phyloP scores from a whole-genome alignment of 768 basidiomycete genomes.

The Jaapia argillacea region DNA sequence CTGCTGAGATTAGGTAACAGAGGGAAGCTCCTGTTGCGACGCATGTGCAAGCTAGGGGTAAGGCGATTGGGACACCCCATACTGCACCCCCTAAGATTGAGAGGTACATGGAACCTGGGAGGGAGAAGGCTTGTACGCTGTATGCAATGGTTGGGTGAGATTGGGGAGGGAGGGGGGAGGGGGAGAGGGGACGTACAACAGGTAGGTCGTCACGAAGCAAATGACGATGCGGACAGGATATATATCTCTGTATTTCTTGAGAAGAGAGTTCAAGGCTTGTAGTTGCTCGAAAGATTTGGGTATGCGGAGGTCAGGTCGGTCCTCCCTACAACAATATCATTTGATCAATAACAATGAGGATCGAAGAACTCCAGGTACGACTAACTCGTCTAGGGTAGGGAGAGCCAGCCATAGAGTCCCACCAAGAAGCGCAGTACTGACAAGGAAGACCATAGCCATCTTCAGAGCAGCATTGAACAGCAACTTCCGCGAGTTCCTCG shows the following conservation, averaged over 20 bases:
- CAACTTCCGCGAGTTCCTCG: conserved; percentile 33
- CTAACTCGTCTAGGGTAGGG: conserved; percentile 71
- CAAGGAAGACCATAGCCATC: conserved; percentile 68
- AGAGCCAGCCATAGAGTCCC: conserved; percentile 74
- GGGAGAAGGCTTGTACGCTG: conserved; percentile 92
- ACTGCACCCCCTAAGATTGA: conserved; percentile 94
- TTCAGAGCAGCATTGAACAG: conserved; percentile 77
- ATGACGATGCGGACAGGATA: conserved; percentile 80
- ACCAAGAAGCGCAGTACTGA: conserved; percentile 62
- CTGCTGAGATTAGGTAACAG: conserved; percentile 88
- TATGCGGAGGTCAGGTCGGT: conserved; percentile 67
- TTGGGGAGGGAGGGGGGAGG: conserved; percentile 2
- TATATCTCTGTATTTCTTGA: conserved; percentile 88
- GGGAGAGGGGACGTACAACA: conserved; percentile 58
- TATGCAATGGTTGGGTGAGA: background rate
- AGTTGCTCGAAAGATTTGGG: conserved; percentile 86
- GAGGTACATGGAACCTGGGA: conserved; percentile 97
- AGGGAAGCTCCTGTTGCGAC: conserved; percentile 86
- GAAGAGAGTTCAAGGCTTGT: conserved; percentile 71
- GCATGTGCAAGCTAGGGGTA: conserved; percentile 87
- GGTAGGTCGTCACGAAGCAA: conserved; percentile 82
- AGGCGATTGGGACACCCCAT: conserved; percentile 80
- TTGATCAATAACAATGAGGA: conserved; percentile 3
- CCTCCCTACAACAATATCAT: conserved; percentile 59
- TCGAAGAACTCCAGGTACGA: conserved; percentile 12